Base-by-base conservation (phyloP, 352 stramenopile genomes). In the Phytophthora syringae region DNA sequence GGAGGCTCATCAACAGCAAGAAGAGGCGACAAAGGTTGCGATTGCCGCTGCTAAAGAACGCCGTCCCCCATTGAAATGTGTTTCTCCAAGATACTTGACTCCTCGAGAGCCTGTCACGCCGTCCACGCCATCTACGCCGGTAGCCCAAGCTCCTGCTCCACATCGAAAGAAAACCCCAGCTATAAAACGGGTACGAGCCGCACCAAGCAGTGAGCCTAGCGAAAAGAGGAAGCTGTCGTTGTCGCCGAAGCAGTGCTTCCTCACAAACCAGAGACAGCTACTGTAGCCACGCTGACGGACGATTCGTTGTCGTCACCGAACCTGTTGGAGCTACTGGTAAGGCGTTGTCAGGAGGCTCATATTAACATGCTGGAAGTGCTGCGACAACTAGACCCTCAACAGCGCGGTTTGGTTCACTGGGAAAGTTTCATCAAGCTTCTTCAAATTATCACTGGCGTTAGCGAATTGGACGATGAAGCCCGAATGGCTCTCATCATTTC, bases 21-120 rank as follows among this genome's bases (percentile, higher is more conserved):
- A 83, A 47, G 70, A 79, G 18, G 61, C 54, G 0, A 67, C 76
- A 40, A 67, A 56, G 24, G 47, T 22, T 15, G 67, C 64, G 1
- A 64, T 82, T 15, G 67, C 70, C 7, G 52, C 54, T 15, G 82
- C 76, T 4, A 84, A 82, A 52, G 30, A 54, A 20, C 64, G 74
- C 15, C 64, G 59, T n/a, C 72, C 69, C 3, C 56, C 66, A 4
- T 47, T 39, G 36, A 77, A 81, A 48, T 18, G 68, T 11, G 32
- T 67, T 24, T 52, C 18, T 16, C 65, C 65, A 34, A 42, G 60
- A 53, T 57, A 54, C 48, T 5, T 53, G 6, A 59, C 44, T n/a
- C 57, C 18, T 7, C 27, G 58, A 68, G 64, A 72, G 5, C 56
- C 56, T 24, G 32, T 58, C 34, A 52, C 52, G 51, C 60, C 61